These are phyloP conservation scores for Mucor piriformis DNA, from an alignment of 371 early-diverging fungal genomes.

Conservation along the genomic window DNA sequence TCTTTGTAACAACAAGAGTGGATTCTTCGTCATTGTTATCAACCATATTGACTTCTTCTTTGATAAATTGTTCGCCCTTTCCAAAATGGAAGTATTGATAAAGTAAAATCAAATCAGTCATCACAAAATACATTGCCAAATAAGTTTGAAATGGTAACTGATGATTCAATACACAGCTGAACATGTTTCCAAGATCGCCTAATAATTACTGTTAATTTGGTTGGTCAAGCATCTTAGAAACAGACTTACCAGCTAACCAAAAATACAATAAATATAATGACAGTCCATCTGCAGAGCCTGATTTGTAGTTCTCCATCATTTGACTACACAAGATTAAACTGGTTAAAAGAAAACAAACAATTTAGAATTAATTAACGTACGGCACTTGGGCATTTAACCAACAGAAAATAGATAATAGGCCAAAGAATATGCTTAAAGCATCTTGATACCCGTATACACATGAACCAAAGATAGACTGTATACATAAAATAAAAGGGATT, in stretches of 20 bases:
- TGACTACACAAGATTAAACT: constrained; percentile 36
- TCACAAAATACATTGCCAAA: constrained; percentile 20
- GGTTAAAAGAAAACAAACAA: background rate
- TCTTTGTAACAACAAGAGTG: too few relatives aligned
- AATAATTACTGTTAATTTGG: background rate
- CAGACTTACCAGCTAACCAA: constrained; percentile 63
- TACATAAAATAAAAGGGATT: background rate
- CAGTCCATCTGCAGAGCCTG: constrained; percentile 55
- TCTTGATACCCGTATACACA: constrained; percentile 29
- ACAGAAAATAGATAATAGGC: constrained; percentile 29
- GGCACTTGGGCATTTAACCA: constrained; percentile 37
- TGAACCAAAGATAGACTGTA: constrained; percentile 24
- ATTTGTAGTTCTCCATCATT: constrained; percentile 57
- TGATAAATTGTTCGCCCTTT: background rate
- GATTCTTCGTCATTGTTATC: background rate
- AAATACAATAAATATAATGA: constrained; percentile 59
- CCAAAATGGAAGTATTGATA: constrained; percentile 30
- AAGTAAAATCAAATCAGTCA: constrained; percentile 25
- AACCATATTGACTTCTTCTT: background rate
- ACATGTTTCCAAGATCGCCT: constrained; percentile 72
- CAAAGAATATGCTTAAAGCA: constrained; percentile 25
- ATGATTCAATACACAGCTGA: constrained; percentile 72
- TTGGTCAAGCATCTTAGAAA: background rate
- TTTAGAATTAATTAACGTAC: constrained; percentile 17
- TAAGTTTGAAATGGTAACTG: constrained; percentile 33